Percentiles rank a stretch among this genome's conserved stretches.
Evolutionary conservation across 257 asterid genomes (phyloP).

Genomic region (Catharanthus roseus): DNA sequence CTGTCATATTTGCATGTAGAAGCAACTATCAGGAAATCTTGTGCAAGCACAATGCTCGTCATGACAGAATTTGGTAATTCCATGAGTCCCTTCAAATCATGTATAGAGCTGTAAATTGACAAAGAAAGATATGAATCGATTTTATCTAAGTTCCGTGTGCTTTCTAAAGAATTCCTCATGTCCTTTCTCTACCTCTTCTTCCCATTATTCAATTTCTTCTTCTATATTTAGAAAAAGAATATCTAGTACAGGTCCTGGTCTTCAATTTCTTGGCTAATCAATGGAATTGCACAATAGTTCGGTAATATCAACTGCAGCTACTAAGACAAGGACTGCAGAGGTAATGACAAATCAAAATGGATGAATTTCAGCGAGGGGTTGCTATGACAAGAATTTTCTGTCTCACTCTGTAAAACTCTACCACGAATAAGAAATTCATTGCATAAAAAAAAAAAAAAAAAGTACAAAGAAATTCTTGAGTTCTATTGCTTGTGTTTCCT

Average conservation of each 20-base stretch:
- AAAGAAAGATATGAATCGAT: neutral
- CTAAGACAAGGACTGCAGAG: neutral
- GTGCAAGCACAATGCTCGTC: neutral
- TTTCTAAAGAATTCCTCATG: neutral
- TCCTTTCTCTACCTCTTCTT: conserved; percentile 1
- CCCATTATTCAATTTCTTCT: neutral
- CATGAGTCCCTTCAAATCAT: neutral
- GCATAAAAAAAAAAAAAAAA: too few species aligned
- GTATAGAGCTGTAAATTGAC: neutral
- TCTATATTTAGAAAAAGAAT: neutral
- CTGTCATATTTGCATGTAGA: neutral
- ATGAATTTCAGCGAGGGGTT: neutral
- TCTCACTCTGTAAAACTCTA: neutral
- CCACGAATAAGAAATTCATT: neutral
- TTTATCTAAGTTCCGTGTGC: neutral
- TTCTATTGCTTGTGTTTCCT: too few species aligned
- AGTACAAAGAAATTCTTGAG: too few species aligned
- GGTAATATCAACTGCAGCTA: neutral
- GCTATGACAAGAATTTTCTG: neutral
- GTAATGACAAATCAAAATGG: neutral
- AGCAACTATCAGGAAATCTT: neutral
- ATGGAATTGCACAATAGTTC: neutral
- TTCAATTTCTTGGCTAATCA: neutral
- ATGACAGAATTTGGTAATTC: neutral
- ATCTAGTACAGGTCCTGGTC: neutral